Evolutionary conservation across 129 eudicot genomes (phyloP).

Genomic region (Flaveria brownii): DNA sequence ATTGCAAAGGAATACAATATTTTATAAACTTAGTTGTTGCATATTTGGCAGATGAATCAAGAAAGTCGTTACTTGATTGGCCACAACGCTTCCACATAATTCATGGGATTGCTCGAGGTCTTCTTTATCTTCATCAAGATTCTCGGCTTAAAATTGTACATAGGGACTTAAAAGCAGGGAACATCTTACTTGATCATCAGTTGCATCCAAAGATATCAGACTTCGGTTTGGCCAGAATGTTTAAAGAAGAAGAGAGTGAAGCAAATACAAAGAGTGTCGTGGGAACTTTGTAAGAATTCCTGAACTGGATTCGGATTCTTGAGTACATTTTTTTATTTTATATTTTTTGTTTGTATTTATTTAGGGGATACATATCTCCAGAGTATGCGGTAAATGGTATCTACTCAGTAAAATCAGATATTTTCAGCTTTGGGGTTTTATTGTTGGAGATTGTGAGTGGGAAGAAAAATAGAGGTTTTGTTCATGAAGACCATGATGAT

Average conservation of each 20-base stretch:
- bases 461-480: conserved; percentile 41
- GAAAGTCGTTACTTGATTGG: conserved; percentile 3
- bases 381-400: conserved; percentile 46
- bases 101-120: conserved; percentile 15
- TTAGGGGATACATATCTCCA: conserved; percentile 36
- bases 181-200: conserved; percentile 11
- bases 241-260: conserved; percentile 9
- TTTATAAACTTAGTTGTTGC: not conserved
- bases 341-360: not conserved
- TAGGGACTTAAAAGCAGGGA: conserved; percentile 17
- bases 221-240: conserved; percentile 6
- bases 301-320: not conserved
- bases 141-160: conserved; percentile 12
- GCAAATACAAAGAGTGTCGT: conserved; percentile 13
- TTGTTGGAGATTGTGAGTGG: conserved; percentile 44
- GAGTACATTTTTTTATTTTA: not conserved
- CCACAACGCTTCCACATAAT: conserved; percentile 10
- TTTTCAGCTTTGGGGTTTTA: conserved; percentile 47
- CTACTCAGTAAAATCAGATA: conserved; percentile 42
- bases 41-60: not conserved
- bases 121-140: conserved; percentile 19
- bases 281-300: conserved; percentile 22
- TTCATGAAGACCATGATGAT: conserved; percentile 35
- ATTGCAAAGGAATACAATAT: not conserved
- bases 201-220: conserved; percentile 1